Evolutionary conservation across 106 monocot species (phyloP).

Genomic region (Allium sativum): DNA sequence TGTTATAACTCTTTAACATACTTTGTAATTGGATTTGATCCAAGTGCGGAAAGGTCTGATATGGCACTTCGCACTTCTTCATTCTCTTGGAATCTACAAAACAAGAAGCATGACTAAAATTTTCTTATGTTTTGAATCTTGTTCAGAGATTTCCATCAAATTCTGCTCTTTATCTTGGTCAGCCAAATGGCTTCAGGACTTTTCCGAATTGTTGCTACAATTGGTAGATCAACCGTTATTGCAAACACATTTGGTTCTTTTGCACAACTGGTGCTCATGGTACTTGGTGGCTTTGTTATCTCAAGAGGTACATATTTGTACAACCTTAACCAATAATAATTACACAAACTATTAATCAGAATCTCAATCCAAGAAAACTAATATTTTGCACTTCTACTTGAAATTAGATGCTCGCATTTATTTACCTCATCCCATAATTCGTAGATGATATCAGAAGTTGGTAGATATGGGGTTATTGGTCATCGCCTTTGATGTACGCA

Average conservation of each 20-base stretch:
- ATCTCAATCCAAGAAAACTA: neutral
- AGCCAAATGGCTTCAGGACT: slow-evolving; percentile 55
- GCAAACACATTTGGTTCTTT: slow-evolving; percentile 49
- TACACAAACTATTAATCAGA: neutral
- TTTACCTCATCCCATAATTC: no score
- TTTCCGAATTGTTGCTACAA: slow-evolving; percentile 36
- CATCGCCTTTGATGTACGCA: slow-evolving; percentile 38
- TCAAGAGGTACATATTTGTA: slow-evolving; percentile 29
- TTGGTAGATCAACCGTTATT: slow-evolving; percentile 35
- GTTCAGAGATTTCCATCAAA: slow-evolving; percentile 33
- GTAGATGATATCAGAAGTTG: slow-evolving; percentile 34
- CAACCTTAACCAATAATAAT: no score
- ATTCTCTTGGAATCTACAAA: no score
- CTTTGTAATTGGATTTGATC: no score
- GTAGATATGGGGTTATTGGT: slow-evolving; percentile 54
- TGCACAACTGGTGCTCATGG: slow-evolving; percentile 32
- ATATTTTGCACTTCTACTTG: neutral
- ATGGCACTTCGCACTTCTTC: no score
- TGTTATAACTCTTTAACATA: no score
- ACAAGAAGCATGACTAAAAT: no score
- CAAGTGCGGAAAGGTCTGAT: no score
- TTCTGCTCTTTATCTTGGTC: slow-evolving; percentile 22
- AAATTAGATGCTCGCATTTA: no score
- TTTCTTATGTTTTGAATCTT: no score
- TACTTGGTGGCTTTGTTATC: slow-evolving; percentile 50